A percentile compares a stretch with the other conserved stretches of the same genome.
phyloP scores from a whole-genome alignment of 129 eudicot genomes.

The Artemisia tridentata region DNA sequence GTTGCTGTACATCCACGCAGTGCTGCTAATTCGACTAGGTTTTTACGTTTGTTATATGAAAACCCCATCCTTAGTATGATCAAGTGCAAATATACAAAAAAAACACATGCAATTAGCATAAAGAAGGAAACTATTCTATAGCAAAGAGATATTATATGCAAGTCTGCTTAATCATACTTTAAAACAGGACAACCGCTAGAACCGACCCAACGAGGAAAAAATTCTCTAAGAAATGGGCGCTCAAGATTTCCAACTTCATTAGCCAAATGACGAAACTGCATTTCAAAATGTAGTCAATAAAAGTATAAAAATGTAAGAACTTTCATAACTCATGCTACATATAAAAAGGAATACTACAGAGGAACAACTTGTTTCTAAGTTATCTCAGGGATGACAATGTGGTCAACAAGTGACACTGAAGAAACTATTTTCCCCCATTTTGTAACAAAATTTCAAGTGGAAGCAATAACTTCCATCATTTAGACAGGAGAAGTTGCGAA shows the following conservation, averaged over 20 bases:
- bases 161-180: slow-evolving; percentile 46
- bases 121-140: slow-evolving; percentile 1
- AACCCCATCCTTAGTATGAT: slow-evolving; percentile 76
- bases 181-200: slow-evolving; percentile 93
- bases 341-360: no score
- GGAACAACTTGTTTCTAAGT: no score
- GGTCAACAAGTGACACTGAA: neutral
- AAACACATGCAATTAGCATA: slow-evolving; percentile 30
- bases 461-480: slow-evolving; percentile 13
- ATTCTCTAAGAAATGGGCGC: slow-evolving; percentile 96
- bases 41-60: slow-evolving; percentile 86
- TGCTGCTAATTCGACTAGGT: slow-evolving; percentile 81
- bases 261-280: slow-evolving; percentile 93
- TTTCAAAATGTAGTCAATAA: neutral
- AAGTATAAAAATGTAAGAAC: slow-evolving; percentile 8
- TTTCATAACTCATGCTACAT: slow-evolving; percentile 3
- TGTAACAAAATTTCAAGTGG: neutral
- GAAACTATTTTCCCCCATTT: slow-evolving; percentile 10
- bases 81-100: slow-evolving; percentile 16
- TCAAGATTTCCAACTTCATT: slow-evolving; percentile 97
- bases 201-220: slow-evolving; percentile 95
- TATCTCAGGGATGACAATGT: neutral
- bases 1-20: slow-evolving; percentile 80
- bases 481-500: neutral
- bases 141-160: neutral